Base-by-base conservation (phyloP, 2,329 filamentous ascomycete species). In the Sporothrix curviconia region DNA sequence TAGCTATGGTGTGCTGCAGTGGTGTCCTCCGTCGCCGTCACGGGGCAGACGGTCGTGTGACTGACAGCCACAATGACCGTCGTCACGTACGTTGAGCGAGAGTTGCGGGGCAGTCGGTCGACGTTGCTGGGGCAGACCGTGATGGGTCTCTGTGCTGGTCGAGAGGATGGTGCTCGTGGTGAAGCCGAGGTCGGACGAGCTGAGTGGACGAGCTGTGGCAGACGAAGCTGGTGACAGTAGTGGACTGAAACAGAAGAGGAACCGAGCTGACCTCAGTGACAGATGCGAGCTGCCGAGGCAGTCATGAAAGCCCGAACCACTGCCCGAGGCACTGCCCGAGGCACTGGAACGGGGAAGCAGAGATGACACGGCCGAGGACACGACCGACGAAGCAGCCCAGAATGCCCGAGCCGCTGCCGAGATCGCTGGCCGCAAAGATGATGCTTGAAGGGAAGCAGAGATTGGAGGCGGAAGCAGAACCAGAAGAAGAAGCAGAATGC, bases 71-170 rank as follows among this genome's bases (percentile, higher is more conserved):
- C 34, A 37, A 58, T 14, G 7, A 58, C 49, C 1, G 56, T 58
- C 24, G 55, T 56, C n/a, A 50, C 44, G 22, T 50, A 40, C 12
- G 55, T 56, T 8, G 52, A 17, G 17, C 11, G 17, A 17, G 49
- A 54, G 30, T 55, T 24, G 24, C 57, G 4, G 60, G 58, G 36
- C 58, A 60, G 55, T 50, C 44, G 24, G 37, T 50, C 7, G 57
- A 42, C 12, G 58, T 51, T 7, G n/a, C 42, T 34, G 17, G 49
- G 40, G 50, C 58, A 60, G 47, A 63, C 36, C 7, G 53, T 62
- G 25, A 56, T 47, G 25, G n/a, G 62, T 60, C 36, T 37, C 40
- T 63, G 36, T 47, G 24, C 32, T 46, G 4, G 53, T 56, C 7
- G 53, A 37, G 22, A 37, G 30, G 53, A 56, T n/a, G n/a, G 53